Evolutionary conservation across 1,284 basidiomycete species (phyloP).

Genomic region (Gomphus bonarii): DNA sequence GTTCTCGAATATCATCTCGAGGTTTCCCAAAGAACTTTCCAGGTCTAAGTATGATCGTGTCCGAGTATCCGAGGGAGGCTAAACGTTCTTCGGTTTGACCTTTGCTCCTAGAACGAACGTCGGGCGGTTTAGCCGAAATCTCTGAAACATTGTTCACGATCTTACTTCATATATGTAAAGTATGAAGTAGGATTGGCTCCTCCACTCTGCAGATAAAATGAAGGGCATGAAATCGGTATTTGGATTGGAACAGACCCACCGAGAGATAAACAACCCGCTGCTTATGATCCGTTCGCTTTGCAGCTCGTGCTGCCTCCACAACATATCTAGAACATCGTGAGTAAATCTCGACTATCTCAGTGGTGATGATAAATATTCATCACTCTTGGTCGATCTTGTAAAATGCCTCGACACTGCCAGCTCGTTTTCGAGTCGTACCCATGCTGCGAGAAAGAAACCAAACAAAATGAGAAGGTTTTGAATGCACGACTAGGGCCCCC

Average conservation of each 20-base stretch:
- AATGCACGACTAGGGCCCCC: background rate
- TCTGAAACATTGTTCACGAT: slow-evolving; percentile 1
- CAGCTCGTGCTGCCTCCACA: slow-evolving; percentile 54
- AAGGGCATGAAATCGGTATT: background rate
- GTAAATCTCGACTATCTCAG: background rate
- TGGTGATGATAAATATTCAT: slow-evolving; percentile 14
- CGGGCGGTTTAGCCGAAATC: background rate
- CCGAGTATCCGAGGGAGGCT: slow-evolving; percentile 52
- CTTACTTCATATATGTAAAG: slow-evolving; percentile 40
- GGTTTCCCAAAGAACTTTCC: slow-evolving; percentile 29
- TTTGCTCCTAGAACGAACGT: slow-evolving; percentile 42
- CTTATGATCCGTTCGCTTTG: slow-evolving; percentile 33
- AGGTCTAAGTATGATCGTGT: slow-evolving; percentile 62
- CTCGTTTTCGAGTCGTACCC: slow-evolving; percentile 51
- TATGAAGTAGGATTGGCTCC: slow-evolving; percentile 38
- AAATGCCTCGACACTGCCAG: slow-evolving; percentile 54
- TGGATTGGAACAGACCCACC: slow-evolving; percentile 26
- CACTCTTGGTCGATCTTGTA: slow-evolving; percentile 70
- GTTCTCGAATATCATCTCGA: slow-evolving; percentile 31
- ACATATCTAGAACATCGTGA: slow-evolving; percentile 43
- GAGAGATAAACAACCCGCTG: slow-evolving; percentile 66
- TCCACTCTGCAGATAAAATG: slow-evolving; percentile 25
- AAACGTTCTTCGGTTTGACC: slow-evolving; percentile 64
- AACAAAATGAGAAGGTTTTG: background rate
- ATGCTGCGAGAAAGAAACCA: slow-evolving; percentile 28